Percentiles rank a stretch among this genome's conserved stretches.
These are phyloP conservation scores for Trichoderma citrinoviride DNA, from an alignment of 2,329 filamentous ascomycete genomes.

Conservation along the genomic window DNA sequence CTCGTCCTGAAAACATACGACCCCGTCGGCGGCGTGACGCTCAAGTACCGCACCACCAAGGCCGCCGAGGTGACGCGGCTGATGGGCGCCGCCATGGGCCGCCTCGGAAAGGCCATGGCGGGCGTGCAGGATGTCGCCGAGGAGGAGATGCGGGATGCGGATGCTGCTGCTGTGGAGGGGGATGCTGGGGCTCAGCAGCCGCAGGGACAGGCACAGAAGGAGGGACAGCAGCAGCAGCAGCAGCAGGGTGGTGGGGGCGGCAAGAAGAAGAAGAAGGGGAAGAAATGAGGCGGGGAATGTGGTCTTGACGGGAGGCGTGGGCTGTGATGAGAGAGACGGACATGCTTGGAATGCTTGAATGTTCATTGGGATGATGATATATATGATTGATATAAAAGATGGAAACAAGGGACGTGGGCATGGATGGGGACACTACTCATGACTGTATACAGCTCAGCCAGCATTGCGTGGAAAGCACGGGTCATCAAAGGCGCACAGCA, in stretches of 20 bases:
- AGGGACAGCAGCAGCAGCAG: conserved; percentile 30
- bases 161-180: conserved; percentile 16
- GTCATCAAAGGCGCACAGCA: not conserved
- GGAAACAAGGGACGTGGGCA: not conserved
- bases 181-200: not conserved
- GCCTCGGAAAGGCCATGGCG: conserved; percentile 68
- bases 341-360: no score
- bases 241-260: conserved; percentile 36
- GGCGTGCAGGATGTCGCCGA: conserved; percentile 49
- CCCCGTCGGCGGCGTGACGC: conserved; percentile 71
- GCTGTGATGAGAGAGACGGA: no score
- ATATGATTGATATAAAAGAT: no score
- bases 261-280: conserved; percentile 71
- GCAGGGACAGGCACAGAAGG: no score
- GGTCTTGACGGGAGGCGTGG: no score
- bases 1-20: conserved; percentile 90
- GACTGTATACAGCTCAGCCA: no score
- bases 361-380: not conserved
- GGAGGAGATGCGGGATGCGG: conserved; percentile 43
- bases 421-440: not conserved
- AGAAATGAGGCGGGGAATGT: conserved; percentile 47
- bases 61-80: conserved; percentile 84
- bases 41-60: conserved; percentile 92
- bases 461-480: no score
- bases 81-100: conserved; percentile 67